These are phyloP conservation scores for Populus nigra DNA, from an alignment of 345 rosid species.

Conservation along the genomic window DNA sequence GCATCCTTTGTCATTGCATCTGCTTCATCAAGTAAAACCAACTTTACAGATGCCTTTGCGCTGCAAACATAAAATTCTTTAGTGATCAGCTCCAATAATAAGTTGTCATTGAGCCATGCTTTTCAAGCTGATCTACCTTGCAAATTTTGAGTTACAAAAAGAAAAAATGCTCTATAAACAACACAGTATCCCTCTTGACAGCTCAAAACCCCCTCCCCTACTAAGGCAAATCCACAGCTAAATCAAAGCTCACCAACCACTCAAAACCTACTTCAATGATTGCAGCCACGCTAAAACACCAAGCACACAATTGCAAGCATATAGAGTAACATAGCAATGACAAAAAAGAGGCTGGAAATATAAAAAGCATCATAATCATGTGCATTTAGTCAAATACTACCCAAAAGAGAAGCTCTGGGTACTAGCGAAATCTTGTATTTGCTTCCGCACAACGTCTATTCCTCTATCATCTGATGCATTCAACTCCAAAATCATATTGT, in stretches of 20 bases:
- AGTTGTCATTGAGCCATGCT: neutral
- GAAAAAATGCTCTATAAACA: neutral
- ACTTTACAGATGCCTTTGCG: conserved; percentile 67
- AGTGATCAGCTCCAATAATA: conserved; percentile 3
- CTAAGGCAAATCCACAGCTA: no score
- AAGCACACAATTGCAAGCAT: no score
- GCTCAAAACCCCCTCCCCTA: no score
- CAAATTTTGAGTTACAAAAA: neutral
- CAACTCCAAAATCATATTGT: conserved; percentile 90
- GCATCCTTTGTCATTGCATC: conserved; percentile 99
- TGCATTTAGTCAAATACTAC: conserved; percentile 10
- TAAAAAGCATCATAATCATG: no score
- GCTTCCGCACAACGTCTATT: conserved; percentile 87
- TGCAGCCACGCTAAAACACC: no score
- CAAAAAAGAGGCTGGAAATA: no score
- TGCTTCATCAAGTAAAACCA: conserved; percentile 91
- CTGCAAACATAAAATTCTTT: conserved; percentile 34
- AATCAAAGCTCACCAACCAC: no score
- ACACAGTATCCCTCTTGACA: no score
- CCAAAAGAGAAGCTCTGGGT: conserved; percentile 94
- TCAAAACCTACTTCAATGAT: no score
- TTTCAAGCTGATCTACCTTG: neutral
- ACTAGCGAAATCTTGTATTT: conserved; percentile 96
- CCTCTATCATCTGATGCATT: conserved; percentile 98
- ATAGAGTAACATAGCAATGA: no score